Evolutionary conservation across 345 rosid species (phyloP).

Genomic region (Eucalyptus rudis): DNA sequence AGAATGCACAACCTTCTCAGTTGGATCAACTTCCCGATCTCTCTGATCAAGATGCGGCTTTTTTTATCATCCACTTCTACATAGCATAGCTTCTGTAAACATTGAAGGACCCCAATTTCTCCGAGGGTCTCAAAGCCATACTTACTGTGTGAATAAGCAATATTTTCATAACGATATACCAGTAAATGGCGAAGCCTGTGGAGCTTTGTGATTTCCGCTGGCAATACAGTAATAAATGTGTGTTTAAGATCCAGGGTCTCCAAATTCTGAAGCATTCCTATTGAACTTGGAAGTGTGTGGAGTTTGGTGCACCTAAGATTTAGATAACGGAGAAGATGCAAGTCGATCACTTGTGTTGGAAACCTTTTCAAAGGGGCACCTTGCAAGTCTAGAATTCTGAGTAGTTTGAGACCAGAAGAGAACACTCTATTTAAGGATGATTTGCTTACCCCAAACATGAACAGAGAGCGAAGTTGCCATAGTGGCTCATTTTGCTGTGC

Average conservation of each 20-base stretch:
- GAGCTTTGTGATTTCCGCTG: constrained; percentile 4
- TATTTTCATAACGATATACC: neutral
- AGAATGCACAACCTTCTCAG: constrained; percentile 6
- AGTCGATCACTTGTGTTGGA: neutral
- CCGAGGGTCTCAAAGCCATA: neutral
- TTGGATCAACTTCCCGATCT: constrained; percentile 2
- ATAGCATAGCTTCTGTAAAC: constrained; percentile 10
- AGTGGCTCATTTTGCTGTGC: neutral
- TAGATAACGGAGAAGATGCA: neutral
- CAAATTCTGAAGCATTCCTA: constrained; percentile 14
- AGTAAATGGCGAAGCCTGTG: constrained; percentile 2
- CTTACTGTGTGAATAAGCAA: neutral
- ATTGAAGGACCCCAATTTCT: neutral
- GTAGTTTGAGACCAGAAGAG: neutral
- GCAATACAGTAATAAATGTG: constrained; percentile 1
- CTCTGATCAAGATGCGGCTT: neutral
- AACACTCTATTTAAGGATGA: neutral
- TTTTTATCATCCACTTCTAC: neutral
- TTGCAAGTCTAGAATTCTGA: constrained; percentile 4
- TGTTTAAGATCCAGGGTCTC: constrained; percentile 15
- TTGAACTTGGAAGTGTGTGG: constrained; percentile 1
- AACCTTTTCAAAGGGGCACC: constrained; percentile 6
- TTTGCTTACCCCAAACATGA: constrained; percentile 1
- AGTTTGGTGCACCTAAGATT: constrained; percentile 4
- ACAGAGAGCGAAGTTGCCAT: constrained; percentile 1